phyloP scores from a whole-genome alignment of 495 filamentous ascomycete genomes.

The Achaetomiella virescens region DNA sequence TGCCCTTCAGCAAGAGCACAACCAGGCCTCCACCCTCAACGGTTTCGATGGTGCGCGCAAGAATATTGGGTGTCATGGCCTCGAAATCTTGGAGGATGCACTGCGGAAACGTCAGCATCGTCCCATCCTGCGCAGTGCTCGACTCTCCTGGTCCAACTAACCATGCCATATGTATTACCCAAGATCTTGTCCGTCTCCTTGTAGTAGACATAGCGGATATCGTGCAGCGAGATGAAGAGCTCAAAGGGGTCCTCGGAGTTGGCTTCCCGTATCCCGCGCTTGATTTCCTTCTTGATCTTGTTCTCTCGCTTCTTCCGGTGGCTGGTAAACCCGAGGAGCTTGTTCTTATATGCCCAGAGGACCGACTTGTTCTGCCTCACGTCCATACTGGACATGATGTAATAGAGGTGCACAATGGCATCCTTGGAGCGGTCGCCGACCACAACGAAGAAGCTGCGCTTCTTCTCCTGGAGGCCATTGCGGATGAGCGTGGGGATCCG shows the following conservation, averaged over 20 bases:
- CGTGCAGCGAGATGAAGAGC: slow-evolving; percentile 91
- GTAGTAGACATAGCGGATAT: slow-evolving; percentile 98
- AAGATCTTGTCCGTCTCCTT: slow-evolving; percentile 99
- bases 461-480: slow-evolving; percentile 95
- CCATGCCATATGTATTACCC: slow-evolving; percentile 96
- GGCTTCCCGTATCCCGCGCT: slow-evolving; percentile 87
- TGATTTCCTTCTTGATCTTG: slow-evolving; percentile 98
- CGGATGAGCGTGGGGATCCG: slow-evolving; percentile 93
- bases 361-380: slow-evolving; percentile 95
- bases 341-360: slow-evolving; percentile 99
- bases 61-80: slow-evolving; percentile 90
- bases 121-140: background rate
- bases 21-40: slow-evolving; percentile 96
- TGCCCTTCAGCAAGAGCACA: slow-evolving; percentile 84
- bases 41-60: slow-evolving; percentile 93
- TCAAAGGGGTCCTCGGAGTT: slow-evolving; percentile 97
- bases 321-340: slow-evolving; percentile 85
- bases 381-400: slow-evolving; percentile 83
- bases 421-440: slow-evolving; percentile 96
- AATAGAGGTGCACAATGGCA: slow-evolving; percentile 92
- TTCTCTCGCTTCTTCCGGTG: slow-evolving; percentile 95
- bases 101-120: slow-evolving; percentile 18
- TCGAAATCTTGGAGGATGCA: slow-evolving; percentile 98
- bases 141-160: slow-evolving; percentile 10
- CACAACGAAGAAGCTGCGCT: slow-evolving; percentile 93